Evolutionary conservation across 2,329 filamentous ascomycete species (phyloP), one percentile per base, ranked within the genome.

Genomic region (Aphanoascus verrucosus): DNA sequence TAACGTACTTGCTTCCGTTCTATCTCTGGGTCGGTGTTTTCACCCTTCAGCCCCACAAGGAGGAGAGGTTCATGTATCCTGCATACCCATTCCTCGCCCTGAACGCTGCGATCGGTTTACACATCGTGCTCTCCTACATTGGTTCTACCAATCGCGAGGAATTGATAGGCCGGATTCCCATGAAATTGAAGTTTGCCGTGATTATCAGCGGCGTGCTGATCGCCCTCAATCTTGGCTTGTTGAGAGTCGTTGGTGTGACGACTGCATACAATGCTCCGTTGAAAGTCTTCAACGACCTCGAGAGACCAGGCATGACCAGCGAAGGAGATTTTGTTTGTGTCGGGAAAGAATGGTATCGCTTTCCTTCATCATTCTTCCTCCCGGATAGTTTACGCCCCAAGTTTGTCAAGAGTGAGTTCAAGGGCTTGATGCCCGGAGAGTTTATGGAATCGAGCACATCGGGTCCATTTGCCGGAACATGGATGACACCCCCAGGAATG

Each of bases 21-120:
- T 98, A 97, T 67, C 77, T 96, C 65, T 98, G 93, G 93, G 78
- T 98, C 28, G 80, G 72, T 2, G 93, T 97, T 57, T 97, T 98
- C 72, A 91, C 87, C 0, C 67, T 85, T 7, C 93, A 98, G 66
- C 88, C 93, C 14, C 93, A 98, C 72, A 98, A 98, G 65, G 93
- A 98, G 67, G 93, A 98, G 70, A 79, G 93, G 5, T 98, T 98
- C 74, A 97, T 98, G 90, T 98, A 95, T 64, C 93, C 93, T 0
- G 86, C 82, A 1, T 98, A 98, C 63, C 93, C 93, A 0, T 88
- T 91, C 58, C 76, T 98, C 37, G 85, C 86, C 0, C 76, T 98
- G 35, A 96, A 95, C 63, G 90, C 90, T 2, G 86, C 91, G 7
- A 79, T 96, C 51, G 80, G 87, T 3, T 73, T 94, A 35, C 89